Base-by-base conservation (phyloP, 768 basidiomycete genomes). In the Mycena indigotica region DNA sequence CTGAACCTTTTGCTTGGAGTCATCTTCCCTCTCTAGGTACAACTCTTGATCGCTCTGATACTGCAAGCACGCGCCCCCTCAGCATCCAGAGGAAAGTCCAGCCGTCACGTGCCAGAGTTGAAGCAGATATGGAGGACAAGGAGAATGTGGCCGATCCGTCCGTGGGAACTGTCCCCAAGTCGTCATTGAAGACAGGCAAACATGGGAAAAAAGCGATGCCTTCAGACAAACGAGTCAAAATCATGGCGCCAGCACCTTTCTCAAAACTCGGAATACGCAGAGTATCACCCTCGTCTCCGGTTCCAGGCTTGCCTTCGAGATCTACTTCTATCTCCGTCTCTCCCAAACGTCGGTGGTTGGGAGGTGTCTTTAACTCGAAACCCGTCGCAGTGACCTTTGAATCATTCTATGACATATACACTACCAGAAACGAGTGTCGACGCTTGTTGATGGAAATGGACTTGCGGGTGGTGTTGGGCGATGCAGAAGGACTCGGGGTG, bases 291-390 rank as follows among this genome's bases (percentile, higher is more conserved):
- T 75, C 75, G n/a, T 80, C 77, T 21, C 68, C 79, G 3, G 75
- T 76, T 21, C 75, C 81, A 58, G 82, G 81, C 12, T 80, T 80
- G 35, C 72, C 75, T 2, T 73, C 76, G n/a, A 73, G 79, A 3
- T 72, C 77, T 41, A 72, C 81, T 26, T 76, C 77, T 54, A 73
- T 73, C 54, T 72, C 70, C 53, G 66, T 72, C 21, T 74, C 75
- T 25, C 82, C 84, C 17, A 87, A 81, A 73, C 83, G 84, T 60
- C 83, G 80, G 50, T 98, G 95, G 96, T 84, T 99, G 60, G 85
- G 86, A 41, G 90, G 87, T 65, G 81, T 97, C 39, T 95, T 98
- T 82, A 89, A 84, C 69, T 87, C 93, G 76, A 92, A 88, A 66
- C 85, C 91, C 0, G 75, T 84, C 28, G 78, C 73, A 28, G 84